Evolutionary conservation across 331 rosid species (phyloP).

Genomic region (Rosa hybrid): DNA sequence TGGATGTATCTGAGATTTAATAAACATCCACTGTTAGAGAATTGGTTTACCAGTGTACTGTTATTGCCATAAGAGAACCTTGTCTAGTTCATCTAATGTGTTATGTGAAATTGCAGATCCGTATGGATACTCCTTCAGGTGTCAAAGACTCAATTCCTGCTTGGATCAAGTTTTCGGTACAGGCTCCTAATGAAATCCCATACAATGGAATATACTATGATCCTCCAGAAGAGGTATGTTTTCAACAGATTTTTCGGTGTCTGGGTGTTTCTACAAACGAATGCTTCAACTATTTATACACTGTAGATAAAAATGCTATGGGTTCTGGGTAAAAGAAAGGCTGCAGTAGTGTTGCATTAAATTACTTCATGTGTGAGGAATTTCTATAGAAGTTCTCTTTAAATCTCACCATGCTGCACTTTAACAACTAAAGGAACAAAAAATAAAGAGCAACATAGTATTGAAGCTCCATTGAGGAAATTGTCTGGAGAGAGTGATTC

Average conservation of each 20-base stretch:
- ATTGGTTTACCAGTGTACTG: background rate
- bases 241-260: constrained; percentile 4
- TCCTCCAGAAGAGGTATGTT: constrained; percentile 91
- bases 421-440: background rate
- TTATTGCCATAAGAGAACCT: background rate
- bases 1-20: background rate
- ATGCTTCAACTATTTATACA: background rate
- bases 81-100: constrained; percentile 2
- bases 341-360: background rate
- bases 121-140: constrained; percentile 91
- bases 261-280: background rate
- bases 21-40: constrained; percentile 1
- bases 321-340: constrained; percentile 17
- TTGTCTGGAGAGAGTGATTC: background rate
- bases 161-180: constrained; percentile 91
- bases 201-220: constrained; percentile 89
- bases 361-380: background rate
- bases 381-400: background rate
- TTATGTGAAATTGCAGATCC: constrained; percentile 54
- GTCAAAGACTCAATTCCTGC: constrained; percentile 93
- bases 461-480: background rate
- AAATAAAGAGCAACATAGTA: background rate
- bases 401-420: background rate
- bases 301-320: background rate
- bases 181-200: constrained; percentile 92